Base-by-base conservation (phyloP, 768 basidiomycete species). In the Termitomyces eurrhizus region DNA sequence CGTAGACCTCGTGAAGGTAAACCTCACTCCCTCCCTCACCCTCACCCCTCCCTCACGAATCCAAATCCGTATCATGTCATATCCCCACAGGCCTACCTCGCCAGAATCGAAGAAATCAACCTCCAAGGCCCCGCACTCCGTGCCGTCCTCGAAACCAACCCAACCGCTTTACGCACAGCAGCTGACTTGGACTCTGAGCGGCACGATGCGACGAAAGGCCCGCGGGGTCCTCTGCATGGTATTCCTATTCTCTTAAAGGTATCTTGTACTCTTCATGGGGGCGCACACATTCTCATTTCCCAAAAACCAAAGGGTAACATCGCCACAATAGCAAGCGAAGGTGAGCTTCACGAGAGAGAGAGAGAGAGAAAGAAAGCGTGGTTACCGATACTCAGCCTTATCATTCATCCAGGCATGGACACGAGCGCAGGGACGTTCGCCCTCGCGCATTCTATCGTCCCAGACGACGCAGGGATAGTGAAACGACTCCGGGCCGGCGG, bases 41-140 rank as follows among this genome's bases (percentile, higher is more conserved):
- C 21, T 21, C 21, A 21, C 21, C 21, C 21, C 21, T 21, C 21
- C 0, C 21, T 29, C 29, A 29, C 29, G 29, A 29, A 29, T 4
- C 29, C 29, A 4, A 29, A 29, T 29, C 29, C 29, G 21, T 21
- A 21, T 21, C 21, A 21, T 21, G 1, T 21, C 21, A 21, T 21
- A 29, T 29, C 29, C 29, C 52, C 33, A 18, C 55, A 88, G 87
- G 84, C 86, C 1, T 89, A 89, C 67, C 75, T 87, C 64, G 80
- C 81, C 12, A 76, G 88, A 2, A 88, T 88, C 32, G 82, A 86
- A 4, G 83, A 89, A 68, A 86, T 89, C 14, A 88, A 89, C 64
- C 64, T 81, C 11, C 73, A 82, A 56, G 86, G 86, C 1, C 81
- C 85, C 13, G 70, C 71, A 41, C 71, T 89, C 11, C 82, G 78